Evolutionary conservation across 1,284 basidiomycete genomes (phyloP), one percentile per base, ranked within the genome.

Genomic region (Pascua guehoae): DNA sequence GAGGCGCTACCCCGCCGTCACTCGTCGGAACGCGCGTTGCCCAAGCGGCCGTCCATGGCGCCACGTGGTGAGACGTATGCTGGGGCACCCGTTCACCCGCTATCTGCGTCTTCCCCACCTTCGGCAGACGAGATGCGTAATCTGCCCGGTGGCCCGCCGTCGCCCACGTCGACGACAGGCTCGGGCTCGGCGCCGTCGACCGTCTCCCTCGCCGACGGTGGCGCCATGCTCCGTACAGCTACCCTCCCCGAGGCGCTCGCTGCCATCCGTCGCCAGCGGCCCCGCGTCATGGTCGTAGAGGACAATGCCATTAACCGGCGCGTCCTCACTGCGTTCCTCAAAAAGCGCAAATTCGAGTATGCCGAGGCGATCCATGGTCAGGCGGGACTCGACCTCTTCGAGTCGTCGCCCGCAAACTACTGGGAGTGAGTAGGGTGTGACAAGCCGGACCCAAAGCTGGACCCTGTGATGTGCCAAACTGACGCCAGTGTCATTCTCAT

Each of bases 311-410:
- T 76, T 64, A 77, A 73, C 64, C 62, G 77, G 41, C 67, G 68
- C 57, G 67, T 75, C 9, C 67, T 93, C 83, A 82, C 84, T 36
- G 89, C 88, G 60, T 96, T 91, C 87, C 79, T 95, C 41, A 82
- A 75, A 55, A 84, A 84, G 43, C 53, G 51, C 44, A 87, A 87
- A 16, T 90, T 87, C 68, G 85, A 89, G 49, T 88, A 82, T 68
- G 80, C 84, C 44, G 86, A 89, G 66, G 91, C 92, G 1, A 84
- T 85, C 2, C 88, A 96, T 67, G 93, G 93, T 8, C 83, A 84
- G 51, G 86, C 89, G 57, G 91, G 91, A 12, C 90, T 96, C 15
- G 83, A 84, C n/a, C 78, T 86, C 24, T 95, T 89, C 71, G 81
- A 83, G 59, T 85, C 8, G 83, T 84, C 57, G 86, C 92, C 70